phyloP scores from a whole-genome alignment of 1,284 basidiomycete genomes.

The Pascua sp. region DNA sequence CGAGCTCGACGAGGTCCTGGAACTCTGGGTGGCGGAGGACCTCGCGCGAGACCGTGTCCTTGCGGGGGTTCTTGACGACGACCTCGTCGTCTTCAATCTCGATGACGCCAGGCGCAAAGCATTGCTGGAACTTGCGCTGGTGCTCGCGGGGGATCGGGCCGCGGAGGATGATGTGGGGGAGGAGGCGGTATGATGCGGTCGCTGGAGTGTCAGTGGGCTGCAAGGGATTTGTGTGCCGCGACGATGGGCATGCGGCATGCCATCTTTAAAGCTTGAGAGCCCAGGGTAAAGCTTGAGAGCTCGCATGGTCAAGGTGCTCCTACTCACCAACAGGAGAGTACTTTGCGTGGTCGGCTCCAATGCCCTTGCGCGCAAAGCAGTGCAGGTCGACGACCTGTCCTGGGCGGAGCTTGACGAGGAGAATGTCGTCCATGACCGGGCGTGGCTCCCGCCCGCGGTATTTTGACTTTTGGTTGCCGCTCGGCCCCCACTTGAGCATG shows the following conservation, averaged over 20 bases:
- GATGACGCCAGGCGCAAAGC: slow-evolving; percentile 89
- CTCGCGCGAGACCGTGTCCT: slow-evolving; percentile 89
- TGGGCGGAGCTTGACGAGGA: slow-evolving; percentile 89
- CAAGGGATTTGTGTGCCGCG: too few relatives aligned
- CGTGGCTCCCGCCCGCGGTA: slow-evolving; percentile 38
- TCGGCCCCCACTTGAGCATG: slow-evolving; percentile 75
- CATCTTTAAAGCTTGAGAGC: too few relatives aligned
- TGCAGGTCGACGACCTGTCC: slow-evolving; percentile 78
- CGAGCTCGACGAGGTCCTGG: slow-evolving; percentile 74
- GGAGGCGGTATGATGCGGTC: slow-evolving; percentile 88
- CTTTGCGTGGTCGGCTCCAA: slow-evolving; percentile 97
- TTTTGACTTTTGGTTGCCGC: slow-evolving; percentile 70
- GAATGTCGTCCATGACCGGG: slow-evolving; percentile 70
- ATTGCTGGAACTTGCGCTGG: slow-evolving; percentile 72
- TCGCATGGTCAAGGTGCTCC: background rate
- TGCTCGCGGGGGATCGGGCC: slow-evolving; percentile 63
- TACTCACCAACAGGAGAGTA: slow-evolving; percentile 89
- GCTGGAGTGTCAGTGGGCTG: slow-evolving; percentile 57
- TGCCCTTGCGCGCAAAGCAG: slow-evolving; percentile 73
- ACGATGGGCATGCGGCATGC: too few relatives aligned
- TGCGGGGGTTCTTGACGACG: slow-evolving; percentile 62
- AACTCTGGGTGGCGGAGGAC: slow-evolving; percentile 91
- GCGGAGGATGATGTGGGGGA: slow-evolving; percentile 78
- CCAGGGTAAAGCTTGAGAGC: too few relatives aligned
- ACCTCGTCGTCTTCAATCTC: slow-evolving; percentile 58